These are phyloP conservation scores for Vicia sativa DNA, from an alignment of 306 rosid species.

Conservation along the genomic window DNA sequence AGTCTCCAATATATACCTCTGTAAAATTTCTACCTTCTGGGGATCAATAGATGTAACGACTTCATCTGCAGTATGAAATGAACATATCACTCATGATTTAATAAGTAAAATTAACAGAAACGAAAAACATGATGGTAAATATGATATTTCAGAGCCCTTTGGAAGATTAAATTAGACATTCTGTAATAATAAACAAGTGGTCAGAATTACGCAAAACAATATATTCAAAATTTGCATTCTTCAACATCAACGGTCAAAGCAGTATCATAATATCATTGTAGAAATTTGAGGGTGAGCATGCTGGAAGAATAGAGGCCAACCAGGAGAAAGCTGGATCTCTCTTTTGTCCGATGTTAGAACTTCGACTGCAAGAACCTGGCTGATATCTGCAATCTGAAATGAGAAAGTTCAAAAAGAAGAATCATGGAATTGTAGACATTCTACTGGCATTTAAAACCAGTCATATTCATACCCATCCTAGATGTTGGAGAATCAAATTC, in stretches of 20 bases:
- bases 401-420: constrained; percentile 40
- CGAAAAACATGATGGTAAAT: constrained; percentile 14
- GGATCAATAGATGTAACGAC: constrained; percentile 86
- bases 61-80: constrained; percentile 61
- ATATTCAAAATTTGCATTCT: constrained; percentile 27
- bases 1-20: constrained; percentile 56
- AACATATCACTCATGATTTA: constrained; percentile 27
- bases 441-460: constrained; percentile 25
- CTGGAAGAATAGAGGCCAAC: constrained; percentile 49
- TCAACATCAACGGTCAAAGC: constrained; percentile 28
- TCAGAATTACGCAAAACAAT: constrained; percentile 30
- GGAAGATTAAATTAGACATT: constrained; percentile 19
- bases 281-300: constrained; percentile 31
- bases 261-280: constrained; percentile 27
- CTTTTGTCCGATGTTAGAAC: constrained; percentile 83
- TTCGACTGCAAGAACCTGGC: constrained; percentile 77
- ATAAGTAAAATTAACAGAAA: constrained; percentile 34
- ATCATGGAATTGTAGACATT: constrained; percentile 30
- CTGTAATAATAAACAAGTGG: constrained; percentile 26
- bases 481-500: constrained; percentile 85
- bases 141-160: constrained; percentile 30
- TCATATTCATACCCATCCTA: constrained; percentile 82
- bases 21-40: constrained; percentile 87
- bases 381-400: constrained; percentile 83
- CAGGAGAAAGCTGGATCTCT: constrained; percentile 76